phyloP scores from a whole-genome alignment of 208 protist genomes.

The Trypanosoma boissoni region DNA sequence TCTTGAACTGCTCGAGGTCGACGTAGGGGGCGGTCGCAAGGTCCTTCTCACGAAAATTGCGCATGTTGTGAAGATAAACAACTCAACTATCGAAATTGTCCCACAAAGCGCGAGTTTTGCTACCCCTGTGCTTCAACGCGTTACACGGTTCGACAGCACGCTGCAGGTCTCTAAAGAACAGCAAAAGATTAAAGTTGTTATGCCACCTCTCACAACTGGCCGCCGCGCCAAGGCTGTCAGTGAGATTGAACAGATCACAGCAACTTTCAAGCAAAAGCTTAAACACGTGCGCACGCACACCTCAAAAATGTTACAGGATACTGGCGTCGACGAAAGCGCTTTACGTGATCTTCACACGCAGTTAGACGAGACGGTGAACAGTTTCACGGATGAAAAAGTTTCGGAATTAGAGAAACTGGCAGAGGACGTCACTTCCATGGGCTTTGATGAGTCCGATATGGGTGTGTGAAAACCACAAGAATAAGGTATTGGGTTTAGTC shows the following conservation, averaged over 20 bases:
- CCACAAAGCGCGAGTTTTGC: slow-evolving; percentile 55
- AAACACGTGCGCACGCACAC: slow-evolving; percentile 59
- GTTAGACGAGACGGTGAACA: slow-evolving; percentile 49
- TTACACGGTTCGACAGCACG: slow-evolving; percentile 69
- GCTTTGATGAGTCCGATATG: slow-evolving; percentile 69
- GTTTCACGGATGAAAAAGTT: slow-evolving; percentile 75
- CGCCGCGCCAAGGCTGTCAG: slow-evolving; percentile 55
- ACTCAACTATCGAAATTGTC: slow-evolving; percentile 62
- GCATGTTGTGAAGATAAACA: slow-evolving; percentile 69
- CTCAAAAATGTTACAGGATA: slow-evolving; percentile 62
- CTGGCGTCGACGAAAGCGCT: slow-evolving; percentile 58
- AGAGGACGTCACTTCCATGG: slow-evolving; percentile 84
- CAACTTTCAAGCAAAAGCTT: slow-evolving; percentile 46
- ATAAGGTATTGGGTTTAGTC: too few species aligned
- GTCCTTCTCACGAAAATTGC: slow-evolving; percentile 69
- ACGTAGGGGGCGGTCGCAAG: slow-evolving; percentile 57
- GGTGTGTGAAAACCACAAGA: slow-evolving; percentile 17
- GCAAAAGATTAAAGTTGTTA: slow-evolving; percentile 61
- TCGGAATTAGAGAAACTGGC: slow-evolving; percentile 64
- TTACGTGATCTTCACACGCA: slow-evolving; percentile 47
- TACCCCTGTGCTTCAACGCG: slow-evolving; percentile 52
- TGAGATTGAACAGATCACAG: slow-evolving; percentile 49
- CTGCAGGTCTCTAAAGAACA: slow-evolving; percentile 75
- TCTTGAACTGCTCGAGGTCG: slow-evolving; percentile 71
- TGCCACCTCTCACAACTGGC: slow-evolving; percentile 69